Evolutionary conservation across 2,329 filamentous ascomycete species (phyloP), one percentile per base, ranked within the genome.

Genomic region (Nemania bipapillata): DNA sequence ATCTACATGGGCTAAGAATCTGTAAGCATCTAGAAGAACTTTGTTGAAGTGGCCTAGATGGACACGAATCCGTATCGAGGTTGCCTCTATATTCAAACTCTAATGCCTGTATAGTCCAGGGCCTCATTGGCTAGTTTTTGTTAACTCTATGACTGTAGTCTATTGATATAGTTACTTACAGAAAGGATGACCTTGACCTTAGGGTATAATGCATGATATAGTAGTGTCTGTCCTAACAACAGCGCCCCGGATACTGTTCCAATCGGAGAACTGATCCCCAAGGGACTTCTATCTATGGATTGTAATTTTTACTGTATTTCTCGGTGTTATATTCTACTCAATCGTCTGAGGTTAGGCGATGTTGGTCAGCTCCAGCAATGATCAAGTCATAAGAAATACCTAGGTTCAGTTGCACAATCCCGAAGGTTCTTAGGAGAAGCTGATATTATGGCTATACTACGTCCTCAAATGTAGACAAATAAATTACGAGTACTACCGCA

Each of bases 61-160:
- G 54, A 67, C 63, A 67, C 65, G 65, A 67, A 54, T 53, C 45
- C 59, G 59, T 63, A 63, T 63, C 8, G 22, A 37, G 24, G 6
- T 26, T 54, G n/a, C 24, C 8, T 40, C 45, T 28, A 7, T 24
- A 42, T 30, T 40, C 12, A 6, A 63, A 58, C 50, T 54, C 52
- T 42, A 61, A 30, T 24, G 11, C 1, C 17, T 22, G 26, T 22
- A 22, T 15, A 52, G 20, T 30, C 3, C 20, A 30, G 53, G 4
- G 15, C 17, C 17, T 56, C 49, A n/a, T 11, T 56, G 11, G 12
- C 32, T 45, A 22, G 45, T 45, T 17, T 4, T 17, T 4, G 32
- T 30, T 1, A 28, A 28, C 12, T 22, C n/a, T 12, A 20, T 24
- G n/a, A 5, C 15, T 47, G 15, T 40, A 4, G 4, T 30, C 20